Conservation (phyloP, 257 asterid species). For the Rubia yunnanensis region DNA sequence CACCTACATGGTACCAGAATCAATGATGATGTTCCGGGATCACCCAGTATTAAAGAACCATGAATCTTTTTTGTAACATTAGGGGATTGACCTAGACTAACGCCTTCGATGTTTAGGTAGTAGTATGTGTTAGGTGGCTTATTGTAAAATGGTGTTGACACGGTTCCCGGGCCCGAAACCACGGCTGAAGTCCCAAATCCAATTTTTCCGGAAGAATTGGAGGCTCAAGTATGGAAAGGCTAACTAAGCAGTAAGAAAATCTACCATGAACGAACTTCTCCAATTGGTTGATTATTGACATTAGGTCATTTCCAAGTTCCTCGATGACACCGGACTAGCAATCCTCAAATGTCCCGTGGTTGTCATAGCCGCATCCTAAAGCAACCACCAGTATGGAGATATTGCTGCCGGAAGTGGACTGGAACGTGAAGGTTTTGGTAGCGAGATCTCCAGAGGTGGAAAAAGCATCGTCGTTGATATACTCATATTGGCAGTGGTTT, state of each 20-base stretch:
- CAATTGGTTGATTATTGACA: conserved; percentile 42
- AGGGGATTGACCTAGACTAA: too few species aligned
- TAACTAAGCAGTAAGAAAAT: background rate
- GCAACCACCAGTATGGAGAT: conserved; percentile 22
- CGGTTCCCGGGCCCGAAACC: background rate
- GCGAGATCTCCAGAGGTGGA: conserved; percentile 31
- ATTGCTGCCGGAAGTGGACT: conserved; percentile 1
- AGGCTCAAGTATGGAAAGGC: background rate
- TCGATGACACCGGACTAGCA: conserved; percentile 42
- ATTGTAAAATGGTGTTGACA: background rate
- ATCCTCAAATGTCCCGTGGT: conserved; percentile 30
- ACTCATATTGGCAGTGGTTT: conserved; percentile 22
- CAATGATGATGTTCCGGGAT: background rate
- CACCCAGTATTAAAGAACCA: too few species aligned
- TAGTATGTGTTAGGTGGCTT: background rate
- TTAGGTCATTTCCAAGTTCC: conserved; percentile 36
- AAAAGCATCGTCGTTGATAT: conserved; percentile 30
- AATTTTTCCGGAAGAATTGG: background rate
- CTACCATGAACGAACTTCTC: background rate
- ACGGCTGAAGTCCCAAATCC: background rate
- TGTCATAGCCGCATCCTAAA: conserved; percentile 52
- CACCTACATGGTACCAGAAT: background rate
- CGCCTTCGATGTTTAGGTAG: background rate
- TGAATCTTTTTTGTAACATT: too few species aligned
- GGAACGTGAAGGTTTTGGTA: conserved; percentile 33